A percentile compares a stretch with the other conserved stretches of the same genome.
These are phyloP conservation scores for Erucastrum elatum DNA, from an alignment of 345 rosid species.

Conservation along the genomic window DNA sequence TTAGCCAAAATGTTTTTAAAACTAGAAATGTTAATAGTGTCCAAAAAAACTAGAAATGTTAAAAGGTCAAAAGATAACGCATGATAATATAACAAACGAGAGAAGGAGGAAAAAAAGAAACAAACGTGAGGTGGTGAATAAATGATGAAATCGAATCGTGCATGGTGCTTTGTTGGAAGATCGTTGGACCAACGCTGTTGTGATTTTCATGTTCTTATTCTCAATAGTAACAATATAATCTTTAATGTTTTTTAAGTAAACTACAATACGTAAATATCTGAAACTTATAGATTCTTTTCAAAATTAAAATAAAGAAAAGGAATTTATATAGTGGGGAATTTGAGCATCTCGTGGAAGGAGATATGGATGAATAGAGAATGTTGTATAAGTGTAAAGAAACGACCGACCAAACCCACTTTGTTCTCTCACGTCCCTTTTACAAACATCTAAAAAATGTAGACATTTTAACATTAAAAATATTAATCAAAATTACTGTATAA, in stretches of 20 bases:
- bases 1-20: no score
- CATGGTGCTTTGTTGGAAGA: slow-evolving; percentile 22
- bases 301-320: slow-evolving; percentile 6
- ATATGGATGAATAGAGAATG: slow-evolving; percentile 40
- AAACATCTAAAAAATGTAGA: background rate
- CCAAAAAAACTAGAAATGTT: background rate
- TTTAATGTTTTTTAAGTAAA: background rate
- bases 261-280: background rate
- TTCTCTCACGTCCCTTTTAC: slow-evolving; percentile 33
- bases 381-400: slow-evolving; percentile 32
- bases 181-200: slow-evolving; percentile 36
- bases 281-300: background rate
- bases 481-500: background rate
- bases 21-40: background rate
- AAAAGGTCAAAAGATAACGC: background rate
- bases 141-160: slow-evolving; percentile 29
- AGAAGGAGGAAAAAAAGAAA: background rate
- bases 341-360: slow-evolving; percentile 38
- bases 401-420: slow-evolving; percentile 43
- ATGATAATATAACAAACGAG: slow-evolving; percentile 6
- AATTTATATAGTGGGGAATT: slow-evolving; percentile 25
- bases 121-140: slow-evolving; percentile 12
- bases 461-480: background rate
- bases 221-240: background rate
- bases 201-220: slow-evolving; percentile 29